Base-by-base conservation (phyloP, 1,139 yeast species). In the Saccharomyces hybrid region DNA sequence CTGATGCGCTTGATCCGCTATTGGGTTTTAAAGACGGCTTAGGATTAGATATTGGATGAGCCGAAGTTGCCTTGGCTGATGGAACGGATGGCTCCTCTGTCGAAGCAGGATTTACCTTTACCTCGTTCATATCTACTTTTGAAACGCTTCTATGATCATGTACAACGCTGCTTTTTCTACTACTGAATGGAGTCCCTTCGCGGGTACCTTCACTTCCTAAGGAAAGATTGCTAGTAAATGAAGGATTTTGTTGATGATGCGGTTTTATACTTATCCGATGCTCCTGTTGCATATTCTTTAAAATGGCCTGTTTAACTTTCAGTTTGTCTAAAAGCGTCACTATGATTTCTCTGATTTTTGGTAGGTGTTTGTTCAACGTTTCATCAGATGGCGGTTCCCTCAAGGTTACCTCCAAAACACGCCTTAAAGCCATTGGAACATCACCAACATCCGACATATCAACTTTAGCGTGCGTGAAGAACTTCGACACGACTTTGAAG, bases 321-420 rank as follows among this genome's bases (percentile, higher is more conserved):
- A 95, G 75, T 62, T 84, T 89, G 62, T 86, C 89, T 55, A 95
- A 75, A 52, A 95, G 72, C 5, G 84, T 83, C 9, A 90, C 95
- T 55, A 95, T 89, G 46, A 93, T 89, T 59, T 86, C 90, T 51
- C 97, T 80, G 29, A 95, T 90, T 53, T 82, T 80, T 0, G 99
- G 98, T 46, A 91, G 74, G 65, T 86, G 91, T 56, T 80, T 72
- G 62, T 91, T 96, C 56, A 91, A 74, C 50, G 86, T 86, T 54
- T 83, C 88, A 63, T 88, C 96, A 2, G 95, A 84, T 0, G 96
- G 96, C 14, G 85, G 82, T 64, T 88, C 93, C 56, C 95, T 82
- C 6, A 95, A 74, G 0, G 99, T 96, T 46, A 85, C 84, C 65
- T 95, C 99, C 53, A 95, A 72, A 2, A 93, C 88, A 5, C 78